Evolutionary conservation across 192 early-diverging fungal genomes (phyloP).

Genomic region (Backusella liffmaniae): DNA sequence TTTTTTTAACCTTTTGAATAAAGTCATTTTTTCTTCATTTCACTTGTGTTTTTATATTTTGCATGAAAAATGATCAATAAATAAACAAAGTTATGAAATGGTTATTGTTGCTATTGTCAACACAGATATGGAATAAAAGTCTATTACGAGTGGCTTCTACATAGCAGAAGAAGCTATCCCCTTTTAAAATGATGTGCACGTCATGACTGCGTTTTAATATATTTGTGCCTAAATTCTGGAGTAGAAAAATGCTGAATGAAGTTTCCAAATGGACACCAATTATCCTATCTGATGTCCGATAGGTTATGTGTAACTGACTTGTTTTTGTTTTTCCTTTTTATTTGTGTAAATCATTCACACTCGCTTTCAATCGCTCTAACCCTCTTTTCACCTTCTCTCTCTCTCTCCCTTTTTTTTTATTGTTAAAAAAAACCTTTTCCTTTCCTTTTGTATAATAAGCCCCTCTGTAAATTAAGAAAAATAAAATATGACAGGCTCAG

Average conservation of each 20-base stretch:
- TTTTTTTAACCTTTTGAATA: neutral
- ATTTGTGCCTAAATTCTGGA: neutral
- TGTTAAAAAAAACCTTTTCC: neutral
- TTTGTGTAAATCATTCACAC: neutral
- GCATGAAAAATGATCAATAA: neutral
- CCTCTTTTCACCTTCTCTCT: conserved; percentile 8
- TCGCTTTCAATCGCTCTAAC: neutral
- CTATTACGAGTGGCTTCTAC: neutral
- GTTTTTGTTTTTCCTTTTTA: neutral
- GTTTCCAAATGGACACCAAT: neutral
- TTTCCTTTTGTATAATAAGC: conserved; percentile 10
- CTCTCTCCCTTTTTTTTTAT: neutral
- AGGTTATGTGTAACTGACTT: neutral
- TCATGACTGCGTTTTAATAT: neutral
- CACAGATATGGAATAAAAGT: neutral
- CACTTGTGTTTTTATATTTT: neutral
- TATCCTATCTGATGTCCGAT: neutral
- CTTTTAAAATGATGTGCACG: neutral
- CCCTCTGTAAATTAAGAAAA: neutral
- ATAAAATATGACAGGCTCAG: conserved; percentile 15
- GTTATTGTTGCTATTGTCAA: no score
- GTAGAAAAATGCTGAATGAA: neutral
- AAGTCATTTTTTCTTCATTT: neutral
- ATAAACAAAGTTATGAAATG: no score
- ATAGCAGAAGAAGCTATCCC: neutral